phyloP scores from a whole-genome alignment of 2,329 filamentous ascomycete genomes.

The Incumbomyces lentus region DNA sequence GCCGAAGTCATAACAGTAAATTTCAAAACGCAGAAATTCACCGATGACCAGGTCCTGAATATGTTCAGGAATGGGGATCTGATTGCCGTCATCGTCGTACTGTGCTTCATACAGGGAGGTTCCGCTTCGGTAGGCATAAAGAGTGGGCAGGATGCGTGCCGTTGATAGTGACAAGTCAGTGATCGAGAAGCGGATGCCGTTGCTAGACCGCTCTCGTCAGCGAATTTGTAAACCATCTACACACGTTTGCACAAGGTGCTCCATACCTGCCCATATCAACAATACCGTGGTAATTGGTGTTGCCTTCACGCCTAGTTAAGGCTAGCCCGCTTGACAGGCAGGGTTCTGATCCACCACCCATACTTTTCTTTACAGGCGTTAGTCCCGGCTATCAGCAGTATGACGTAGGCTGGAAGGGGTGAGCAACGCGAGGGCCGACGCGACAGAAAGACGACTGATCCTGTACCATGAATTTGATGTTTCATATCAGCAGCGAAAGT shows the following conservation, averaged over 20 bases:
- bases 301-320: neutral
- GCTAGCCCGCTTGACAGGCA: neutral
- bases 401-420: no score
- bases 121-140: constrained; percentile 65
- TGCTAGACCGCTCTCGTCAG: constrained; percentile 37
- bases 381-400: neutral
- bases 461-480: no score
- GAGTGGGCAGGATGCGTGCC: constrained; percentile 60
- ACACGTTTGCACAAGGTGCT: neutral
- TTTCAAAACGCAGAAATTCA: constrained; percentile 59
- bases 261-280: constrained; percentile 31
- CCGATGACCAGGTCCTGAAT: constrained; percentile 57
- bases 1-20: constrained; percentile 57
- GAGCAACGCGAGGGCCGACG: no score
- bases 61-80: constrained; percentile 43
- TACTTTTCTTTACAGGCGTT: neutral
- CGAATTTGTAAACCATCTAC: neutral
- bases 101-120: constrained; percentile 83
- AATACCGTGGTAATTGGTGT: constrained; percentile 21
- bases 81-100: constrained; percentile 27
- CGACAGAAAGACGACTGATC: no score
- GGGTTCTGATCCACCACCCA: constrained; percentile 1
- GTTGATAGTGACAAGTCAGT: constrained; percentile 62
- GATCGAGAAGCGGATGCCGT: constrained; percentile 87
- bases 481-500: no score